Conservation (phyloP, 2,329 filamentous ascomycete genomes). For the Huntiella moniliformis region DNA sequence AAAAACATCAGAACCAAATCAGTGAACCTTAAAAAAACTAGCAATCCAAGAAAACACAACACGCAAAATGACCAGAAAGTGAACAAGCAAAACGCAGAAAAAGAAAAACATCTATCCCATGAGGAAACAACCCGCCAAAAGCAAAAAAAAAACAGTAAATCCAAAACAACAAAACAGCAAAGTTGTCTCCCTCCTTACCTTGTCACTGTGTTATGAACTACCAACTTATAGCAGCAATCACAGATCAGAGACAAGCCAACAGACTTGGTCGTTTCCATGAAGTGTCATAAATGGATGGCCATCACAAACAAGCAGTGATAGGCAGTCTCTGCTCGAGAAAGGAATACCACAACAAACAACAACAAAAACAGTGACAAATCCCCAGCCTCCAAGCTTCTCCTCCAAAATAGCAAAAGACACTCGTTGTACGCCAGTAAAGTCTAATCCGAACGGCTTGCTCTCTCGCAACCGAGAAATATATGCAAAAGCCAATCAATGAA, state of each 20-base stretch:
- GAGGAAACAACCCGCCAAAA: background rate
- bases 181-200: conserved; percentile 2
- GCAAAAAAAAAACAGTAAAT: background rate
- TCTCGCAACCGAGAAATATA: no score
- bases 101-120: conserved; percentile 1
- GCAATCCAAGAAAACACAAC: background rate
- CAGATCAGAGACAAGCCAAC: no score
- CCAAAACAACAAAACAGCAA: background rate
- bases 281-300: no score
- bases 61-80: background rate
- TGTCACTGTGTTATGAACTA: background rate
- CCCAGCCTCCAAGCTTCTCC: no score
- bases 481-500: no score
- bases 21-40: background rate
- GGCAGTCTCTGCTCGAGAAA: conserved; percentile 2
- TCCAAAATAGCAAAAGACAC: no score
- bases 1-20: conserved; percentile 1
- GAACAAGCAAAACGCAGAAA: background rate
- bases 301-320: background rate
- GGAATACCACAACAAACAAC: no score
- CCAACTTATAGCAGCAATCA: no score
- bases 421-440: no score
- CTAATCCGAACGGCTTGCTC: no score
- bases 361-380: no score
- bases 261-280: no score